Percentiles rank a stretch among this genome's conserved stretches.
These are phyloP conservation scores for Syncephalastrum monosporum DNA, from an alignment of 371 early-diverging fungal genomes.

Conservation along the genomic window DNA sequence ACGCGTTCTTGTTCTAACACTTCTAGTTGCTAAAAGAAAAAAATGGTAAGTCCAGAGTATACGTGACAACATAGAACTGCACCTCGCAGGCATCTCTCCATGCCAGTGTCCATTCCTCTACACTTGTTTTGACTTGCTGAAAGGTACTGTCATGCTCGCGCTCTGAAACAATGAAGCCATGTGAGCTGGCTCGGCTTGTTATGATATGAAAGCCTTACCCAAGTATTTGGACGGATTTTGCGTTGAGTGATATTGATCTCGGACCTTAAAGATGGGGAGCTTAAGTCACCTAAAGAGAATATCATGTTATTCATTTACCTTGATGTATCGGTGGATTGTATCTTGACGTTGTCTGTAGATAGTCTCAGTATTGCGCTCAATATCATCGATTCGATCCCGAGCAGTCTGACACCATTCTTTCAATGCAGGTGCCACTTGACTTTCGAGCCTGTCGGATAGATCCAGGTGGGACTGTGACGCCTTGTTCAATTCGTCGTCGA, in stretches of 20 bases:
- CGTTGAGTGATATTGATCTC: too few species aligned
- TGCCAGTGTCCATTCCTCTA: conserved; percentile 34
- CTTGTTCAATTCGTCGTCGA: conserved; percentile 28
- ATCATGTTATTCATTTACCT: not conserved
- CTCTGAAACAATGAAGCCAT: not conserved
- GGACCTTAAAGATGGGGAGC: too few species aligned
- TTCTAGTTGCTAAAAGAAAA: conserved; percentile 18
- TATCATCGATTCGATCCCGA: conserved; percentile 12
- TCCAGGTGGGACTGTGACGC: conserved; percentile 38
- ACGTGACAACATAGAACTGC: not conserved
- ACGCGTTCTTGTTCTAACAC: conserved; percentile 39
- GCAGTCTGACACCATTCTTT: conserved; percentile 22
- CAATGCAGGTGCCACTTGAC: conserved; percentile 21
- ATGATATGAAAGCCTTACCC: not conserved
- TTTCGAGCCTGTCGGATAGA: conserved; percentile 23
- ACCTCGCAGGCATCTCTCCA: conserved; percentile 45
- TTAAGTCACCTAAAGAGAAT: not conserved
- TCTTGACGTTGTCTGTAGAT: conserved; percentile 11
- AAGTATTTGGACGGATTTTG: too few species aligned
- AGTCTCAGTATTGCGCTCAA: conserved; percentile 6
- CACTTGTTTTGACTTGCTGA: conserved; percentile 24
- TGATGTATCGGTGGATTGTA: not conserved
- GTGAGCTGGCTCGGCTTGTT: not conserved
- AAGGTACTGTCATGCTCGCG: not conserved
- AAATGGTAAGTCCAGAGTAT: too few species aligned